These are phyloP conservation scores for Coniophora puteana DNA, from an alignment of 1,284 basidiomycete species.

Conservation along the genomic window DNA sequence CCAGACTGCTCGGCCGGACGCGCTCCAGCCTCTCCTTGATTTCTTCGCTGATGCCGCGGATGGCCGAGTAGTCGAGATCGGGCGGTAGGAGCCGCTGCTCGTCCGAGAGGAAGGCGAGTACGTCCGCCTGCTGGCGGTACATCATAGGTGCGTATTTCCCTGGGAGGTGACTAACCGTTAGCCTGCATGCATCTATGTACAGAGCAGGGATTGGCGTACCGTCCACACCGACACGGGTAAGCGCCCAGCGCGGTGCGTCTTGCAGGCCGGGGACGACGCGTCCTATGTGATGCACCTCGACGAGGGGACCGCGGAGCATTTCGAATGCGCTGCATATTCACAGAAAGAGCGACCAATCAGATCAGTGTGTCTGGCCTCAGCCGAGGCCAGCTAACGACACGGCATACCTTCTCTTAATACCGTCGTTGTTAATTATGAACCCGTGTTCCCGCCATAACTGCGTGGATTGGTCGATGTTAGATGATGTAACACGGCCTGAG, in stretches of 20 bases:
- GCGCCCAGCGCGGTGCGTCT: neutral
- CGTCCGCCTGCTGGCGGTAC: constrained; percentile 66
- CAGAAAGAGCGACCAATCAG: constrained; percentile 1
- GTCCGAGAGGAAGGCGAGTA: constrained; percentile 76
- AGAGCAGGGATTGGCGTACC: constrained; percentile 5
- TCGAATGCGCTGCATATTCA: constrained; percentile 61
- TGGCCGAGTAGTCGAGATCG: constrained; percentile 60
- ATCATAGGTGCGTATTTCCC: constrained; percentile 57
- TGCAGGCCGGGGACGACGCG: constrained; percentile 55
- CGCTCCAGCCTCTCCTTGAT: constrained; percentile 62
- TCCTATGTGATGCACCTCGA: constrained; percentile 46
- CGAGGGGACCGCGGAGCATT: constrained; percentile 66
- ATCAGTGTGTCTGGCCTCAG: neutral
- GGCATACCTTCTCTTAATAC: constrained; percentile 53
- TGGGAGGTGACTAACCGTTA: no score
- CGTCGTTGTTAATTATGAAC: constrained; percentile 55
- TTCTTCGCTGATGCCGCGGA: constrained; percentile 75
- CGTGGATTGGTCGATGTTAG: constrained; percentile 3
- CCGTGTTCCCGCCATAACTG: constrained; percentile 61
- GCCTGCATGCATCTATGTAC: no score
- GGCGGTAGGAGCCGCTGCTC: constrained; percentile 71
- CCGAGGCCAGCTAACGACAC: neutral
- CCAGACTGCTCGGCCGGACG: constrained; percentile 68
- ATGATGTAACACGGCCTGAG: neutral
- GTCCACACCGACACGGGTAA: neutral